phyloP scores from a whole-genome alignment of 2,329 filamentous ascomycete genomes.

The Diaporthe aspalathi region DNA sequence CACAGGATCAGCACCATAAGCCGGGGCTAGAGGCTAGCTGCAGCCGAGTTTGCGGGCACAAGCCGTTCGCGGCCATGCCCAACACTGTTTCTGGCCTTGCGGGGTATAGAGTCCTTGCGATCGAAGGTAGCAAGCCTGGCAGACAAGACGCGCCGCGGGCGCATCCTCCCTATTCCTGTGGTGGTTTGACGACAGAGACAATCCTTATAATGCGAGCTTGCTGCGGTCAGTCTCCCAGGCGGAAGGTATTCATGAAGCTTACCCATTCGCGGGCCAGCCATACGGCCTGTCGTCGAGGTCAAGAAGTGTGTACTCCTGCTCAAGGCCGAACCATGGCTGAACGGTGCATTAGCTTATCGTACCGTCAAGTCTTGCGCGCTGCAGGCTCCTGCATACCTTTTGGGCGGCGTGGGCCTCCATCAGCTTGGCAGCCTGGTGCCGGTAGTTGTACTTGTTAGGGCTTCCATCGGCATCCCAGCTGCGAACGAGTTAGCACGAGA shows the following conservation, averaged over 20 bases:
- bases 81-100: too few relatives aligned
- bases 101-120: constrained; percentile 11
- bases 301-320: constrained; percentile 96
- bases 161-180: background rate
- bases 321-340: constrained; percentile 94
- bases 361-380: background rate
- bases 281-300: constrained; percentile 88
- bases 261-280: constrained; percentile 70
- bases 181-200: background rate
- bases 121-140: background rate
- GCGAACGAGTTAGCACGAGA: background rate
- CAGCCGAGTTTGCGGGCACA: background rate
- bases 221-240: background rate
- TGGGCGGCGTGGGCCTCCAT: constrained; percentile 88
- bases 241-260: background rate
- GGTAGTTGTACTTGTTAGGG: constrained; percentile 99
- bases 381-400: constrained; percentile 50
- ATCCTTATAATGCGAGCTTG: background rate
- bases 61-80: background rate
- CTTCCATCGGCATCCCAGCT: constrained; percentile 89
- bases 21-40: background rate
- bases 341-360: background rate
- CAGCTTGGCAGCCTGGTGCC: constrained; percentile 88
- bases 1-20: background rate
- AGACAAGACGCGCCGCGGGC: background rate